phyloP scores from a whole-genome alignment of 2,329 filamentous ascomycete species.

The Cyclaneusma minus region DNA sequence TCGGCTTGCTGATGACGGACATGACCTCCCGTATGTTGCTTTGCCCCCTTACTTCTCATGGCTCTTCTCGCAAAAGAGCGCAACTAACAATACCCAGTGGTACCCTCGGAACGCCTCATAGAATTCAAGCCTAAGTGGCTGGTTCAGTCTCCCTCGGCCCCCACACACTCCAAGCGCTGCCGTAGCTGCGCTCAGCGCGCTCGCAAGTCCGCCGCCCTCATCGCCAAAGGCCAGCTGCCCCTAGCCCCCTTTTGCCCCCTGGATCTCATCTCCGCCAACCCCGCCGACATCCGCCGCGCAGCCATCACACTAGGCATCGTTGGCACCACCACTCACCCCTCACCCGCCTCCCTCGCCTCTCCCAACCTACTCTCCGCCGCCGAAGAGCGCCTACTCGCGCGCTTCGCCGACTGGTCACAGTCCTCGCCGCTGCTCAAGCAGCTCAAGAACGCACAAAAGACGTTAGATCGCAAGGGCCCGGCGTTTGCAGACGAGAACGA shows the following conservation, averaged over 20 bases:
- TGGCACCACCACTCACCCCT: constrained; percentile 1
- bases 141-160: constrained; percentile 58
- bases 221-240: constrained; percentile 6
- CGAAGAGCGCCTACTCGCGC: background rate
- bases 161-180: constrained; percentile 45
- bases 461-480: constrained; percentile 16
- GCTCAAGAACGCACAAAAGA: constrained; percentile 25
- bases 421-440: constrained; percentile 15
- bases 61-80: background rate
- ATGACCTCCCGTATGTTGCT: constrained; percentile 38
- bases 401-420: background rate
- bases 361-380: background rate
- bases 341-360: background rate
- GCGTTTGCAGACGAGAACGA: constrained; percentile 19
- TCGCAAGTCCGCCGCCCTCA: constrained; percentile 7
- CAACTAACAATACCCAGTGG: constrained; percentile 9
- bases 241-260: constrained; percentile 43
- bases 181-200: constrained; percentile 49
- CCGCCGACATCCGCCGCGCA: constrained; percentile 26
- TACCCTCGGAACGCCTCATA: constrained; percentile 28
- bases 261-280: constrained; percentile 38
- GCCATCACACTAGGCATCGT: constrained; percentile 22
- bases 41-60: background rate
- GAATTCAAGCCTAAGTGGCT: constrained; percentile 86
- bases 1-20: constrained; percentile 58